Base-by-base conservation (phyloP, 495 filamentous ascomycete genomes). In the Trichoderma erinaceum region DNA sequence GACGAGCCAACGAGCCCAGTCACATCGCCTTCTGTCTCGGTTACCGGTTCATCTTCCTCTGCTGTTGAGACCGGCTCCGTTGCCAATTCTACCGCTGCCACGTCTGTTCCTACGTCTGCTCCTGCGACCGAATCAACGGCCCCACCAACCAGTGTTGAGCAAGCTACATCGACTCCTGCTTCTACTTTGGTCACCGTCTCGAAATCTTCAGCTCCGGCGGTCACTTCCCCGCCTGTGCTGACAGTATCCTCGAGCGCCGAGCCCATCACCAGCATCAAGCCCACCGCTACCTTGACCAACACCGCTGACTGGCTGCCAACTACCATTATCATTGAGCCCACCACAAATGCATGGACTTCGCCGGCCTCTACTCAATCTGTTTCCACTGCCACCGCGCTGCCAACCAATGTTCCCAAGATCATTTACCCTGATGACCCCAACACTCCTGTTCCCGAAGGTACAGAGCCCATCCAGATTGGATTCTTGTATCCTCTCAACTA, bases 401-500 rank as follows among this genome's bases (percentile, higher is more conserved):
- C 90, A 0, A 82, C 87, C 0, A 74, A 77, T 38, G 81, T 96
- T 52, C 93, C 94, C 12, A 86, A 85, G 68, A 85, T 90, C 35
- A 95, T 98, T 69, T 83, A 86, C 25, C 92, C 93, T 12, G 75
- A 71, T 4, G 74, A 76, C 27, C 68, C 71, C 11, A 65, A 69
- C 10, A 63, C 44, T 1, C 58, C 72, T 23, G 75, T 77, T 50
- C 92, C 93, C 2, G 73, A 78, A 2, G 90, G 90, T 71, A 86
- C 84, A 1, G 75, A 69, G 23, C 74, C 92, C 70, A 87, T 97
- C 69, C 92, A 97, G 72, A 82, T 99, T 68, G 96, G 92, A 15
- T 97, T 97, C 83, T 79, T 85, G 32, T 87, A 87, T 72, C 80
- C 83, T 5, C 85, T 96, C 69, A 93, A 96, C 74, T 99, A 95